These are phyloP conservation scores for Pharnaceum exiguum DNA, from an alignment of 148 eudicot genomes.

Conservation along the genomic window DNA sequence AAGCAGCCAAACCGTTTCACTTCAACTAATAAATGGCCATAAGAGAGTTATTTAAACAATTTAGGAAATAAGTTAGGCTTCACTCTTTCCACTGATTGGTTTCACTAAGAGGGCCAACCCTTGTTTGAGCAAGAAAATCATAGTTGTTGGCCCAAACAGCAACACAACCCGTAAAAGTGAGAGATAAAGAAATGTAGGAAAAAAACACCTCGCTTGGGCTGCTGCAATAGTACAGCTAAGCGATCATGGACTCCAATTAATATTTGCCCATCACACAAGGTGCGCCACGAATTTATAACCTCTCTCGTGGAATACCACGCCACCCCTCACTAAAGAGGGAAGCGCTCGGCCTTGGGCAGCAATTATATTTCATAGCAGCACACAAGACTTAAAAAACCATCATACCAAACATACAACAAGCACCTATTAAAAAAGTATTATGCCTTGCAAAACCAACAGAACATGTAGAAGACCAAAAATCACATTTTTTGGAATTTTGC, in stretches of 20 bases:
- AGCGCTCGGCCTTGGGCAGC: slow-evolving; percentile 48
- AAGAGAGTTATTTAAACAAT: too few relatives aligned
- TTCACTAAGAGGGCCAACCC: background rate
- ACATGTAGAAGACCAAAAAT: too few relatives aligned
- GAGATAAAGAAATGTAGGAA: slow-evolving; percentile 22
- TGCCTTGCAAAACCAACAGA: too few relatives aligned
- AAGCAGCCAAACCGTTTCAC: too few relatives aligned
- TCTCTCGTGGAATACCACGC: slow-evolving; percentile 49
- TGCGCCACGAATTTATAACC: slow-evolving; percentile 37
- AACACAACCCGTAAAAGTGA: background rate
- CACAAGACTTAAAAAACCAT: background rate
- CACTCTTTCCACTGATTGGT: too few relatives aligned
- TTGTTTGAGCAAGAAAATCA: background rate
- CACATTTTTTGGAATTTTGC: too few relatives aligned
- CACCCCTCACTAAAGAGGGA: slow-evolving; percentile 43
- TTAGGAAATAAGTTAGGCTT: too few relatives aligned
- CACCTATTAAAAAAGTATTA: too few relatives aligned
- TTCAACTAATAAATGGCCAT: too few relatives aligned
- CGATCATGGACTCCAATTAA: slow-evolving; percentile 16
- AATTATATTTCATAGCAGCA: background rate
- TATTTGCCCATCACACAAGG: slow-evolving; percentile 31
- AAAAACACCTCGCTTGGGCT: slow-evolving; percentile 26
- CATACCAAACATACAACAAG: background rate
- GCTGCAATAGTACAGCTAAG: slow-evolving; percentile 23
- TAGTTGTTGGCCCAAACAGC: background rate